These are phyloP conservation scores for Gelatoporia subvermispora DNA, from an alignment of 768 basidiomycete genomes.

Conservation along the genomic window DNA sequence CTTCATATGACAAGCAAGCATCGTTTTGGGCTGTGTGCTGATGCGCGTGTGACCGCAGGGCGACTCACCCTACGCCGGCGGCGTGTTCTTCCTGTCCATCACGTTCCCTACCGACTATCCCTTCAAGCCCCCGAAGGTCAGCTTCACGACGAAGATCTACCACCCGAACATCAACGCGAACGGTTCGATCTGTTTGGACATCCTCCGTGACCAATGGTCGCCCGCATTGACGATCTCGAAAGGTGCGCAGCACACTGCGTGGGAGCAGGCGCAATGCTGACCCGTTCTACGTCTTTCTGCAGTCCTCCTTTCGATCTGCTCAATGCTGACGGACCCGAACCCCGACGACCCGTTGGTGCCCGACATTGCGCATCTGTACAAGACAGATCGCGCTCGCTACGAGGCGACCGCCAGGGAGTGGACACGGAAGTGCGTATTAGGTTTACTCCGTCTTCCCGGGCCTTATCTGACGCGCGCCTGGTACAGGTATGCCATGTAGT, in stretches of 20 bases:
- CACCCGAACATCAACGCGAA: conserved; percentile 99
- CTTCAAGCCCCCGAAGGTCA: conserved; percentile 99
- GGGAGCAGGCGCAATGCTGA: conserved; percentile 1
- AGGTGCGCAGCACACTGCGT: conserved; percentile 43
- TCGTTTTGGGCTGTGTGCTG: conserved; percentile 7
- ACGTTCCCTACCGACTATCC: conserved; percentile 97
- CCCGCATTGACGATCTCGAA: conserved; percentile 99
- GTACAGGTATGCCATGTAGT: conserved; percentile 51
- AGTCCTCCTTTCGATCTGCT: conserved; percentile 98
- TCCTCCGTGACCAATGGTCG: conserved; percentile 98
- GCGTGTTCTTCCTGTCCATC: conserved; percentile 97
- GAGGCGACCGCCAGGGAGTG: conserved; percentile 98
- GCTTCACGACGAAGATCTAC: conserved; percentile 99
- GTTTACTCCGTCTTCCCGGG: no score
- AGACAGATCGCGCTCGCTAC: conserved; percentile 96
- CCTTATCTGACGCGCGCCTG: neutral
- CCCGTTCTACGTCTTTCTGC: neutral
- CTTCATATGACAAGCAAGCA: neutral
- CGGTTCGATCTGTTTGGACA: conserved; percentile 97
- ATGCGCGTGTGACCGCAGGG: conserved; percentile 43
- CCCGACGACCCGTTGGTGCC: conserved; percentile 98
- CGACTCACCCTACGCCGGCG: conserved; percentile 97
- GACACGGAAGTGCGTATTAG: conserved; percentile 94
- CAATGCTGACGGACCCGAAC: conserved; percentile 99
- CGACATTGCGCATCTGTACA: conserved; percentile 98